phyloP scores from a whole-genome alignment of 1,284 basidiomycete species.

The Coniferiporia weirii region DNA sequence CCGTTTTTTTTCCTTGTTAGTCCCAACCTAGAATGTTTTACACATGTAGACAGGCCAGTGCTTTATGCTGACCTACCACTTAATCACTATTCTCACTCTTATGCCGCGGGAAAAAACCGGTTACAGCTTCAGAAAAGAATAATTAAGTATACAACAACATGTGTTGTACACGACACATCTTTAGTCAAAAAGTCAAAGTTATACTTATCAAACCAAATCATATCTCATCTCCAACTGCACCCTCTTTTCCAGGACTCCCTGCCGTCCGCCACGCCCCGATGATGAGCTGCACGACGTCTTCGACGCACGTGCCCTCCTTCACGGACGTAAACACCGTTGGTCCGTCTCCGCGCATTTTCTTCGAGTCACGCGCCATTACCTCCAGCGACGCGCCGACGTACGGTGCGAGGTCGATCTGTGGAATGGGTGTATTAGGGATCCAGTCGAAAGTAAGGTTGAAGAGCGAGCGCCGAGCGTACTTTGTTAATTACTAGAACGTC shows the following conservation, averaged over 20 bases:
- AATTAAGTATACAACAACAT: not conserved
- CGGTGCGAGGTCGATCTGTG: constrained; percentile 85
- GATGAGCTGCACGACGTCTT: constrained; percentile 80
- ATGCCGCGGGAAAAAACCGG: too few species aligned
- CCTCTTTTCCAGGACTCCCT: constrained; percentile 59
- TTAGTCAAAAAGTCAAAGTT: too few species aligned
- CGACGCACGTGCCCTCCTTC: constrained; percentile 74
- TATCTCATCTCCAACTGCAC: constrained; percentile 39
- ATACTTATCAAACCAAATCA: not conserved
- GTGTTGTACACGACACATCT: not conserved
- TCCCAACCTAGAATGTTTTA: not conserved
- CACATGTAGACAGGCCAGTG: not conserved
- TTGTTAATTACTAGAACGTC: constrained; percentile 96
- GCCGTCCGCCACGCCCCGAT: constrained; percentile 82
- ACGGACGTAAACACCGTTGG: constrained; percentile 92
- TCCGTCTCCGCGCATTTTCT: constrained; percentile 89
- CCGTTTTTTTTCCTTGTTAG: not conserved
- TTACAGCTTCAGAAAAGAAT: too few species aligned
- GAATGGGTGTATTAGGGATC: not conserved
- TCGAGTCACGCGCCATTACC: constrained; percentile 93
- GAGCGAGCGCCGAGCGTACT: constrained; percentile 34
- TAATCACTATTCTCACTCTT: not conserved
- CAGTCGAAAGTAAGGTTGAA: not conserved
- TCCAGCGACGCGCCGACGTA: constrained; percentile 91
- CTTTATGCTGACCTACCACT: not conserved